These are phyloP conservation scores for Sclerotinia glacialis DNA, from an alignment of 2,329 filamentous ascomycete genomes.

Conservation along the genomic window DNA sequence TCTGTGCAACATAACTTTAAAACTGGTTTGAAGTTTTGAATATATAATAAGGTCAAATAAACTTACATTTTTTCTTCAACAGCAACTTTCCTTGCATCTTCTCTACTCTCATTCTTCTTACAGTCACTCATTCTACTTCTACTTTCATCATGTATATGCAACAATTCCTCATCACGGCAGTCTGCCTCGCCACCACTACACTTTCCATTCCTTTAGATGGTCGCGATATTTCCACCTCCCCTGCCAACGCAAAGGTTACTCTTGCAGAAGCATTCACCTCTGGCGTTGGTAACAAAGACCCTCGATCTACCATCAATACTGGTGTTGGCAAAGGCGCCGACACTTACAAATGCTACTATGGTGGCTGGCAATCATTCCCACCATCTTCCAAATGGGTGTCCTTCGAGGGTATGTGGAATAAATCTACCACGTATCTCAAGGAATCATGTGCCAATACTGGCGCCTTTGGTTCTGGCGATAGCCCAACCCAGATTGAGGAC, in stretches of 20 bases:
- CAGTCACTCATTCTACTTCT: background rate
- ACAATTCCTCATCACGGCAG: background rate
- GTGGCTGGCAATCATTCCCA: constrained; percentile 33
- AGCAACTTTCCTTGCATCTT: background rate
- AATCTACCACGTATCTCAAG: constrained; percentile 25
- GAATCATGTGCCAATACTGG: constrained; percentile 30
- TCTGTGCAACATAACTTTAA: background rate
- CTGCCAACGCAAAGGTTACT: constrained; percentile 24
- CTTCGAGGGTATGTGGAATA: constrained; percentile 35
- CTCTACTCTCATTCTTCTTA: background rate
- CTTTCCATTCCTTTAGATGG: constrained; percentile 6
- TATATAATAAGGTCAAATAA: background rate
- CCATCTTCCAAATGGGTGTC: constrained; percentile 32
- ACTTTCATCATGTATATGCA: constrained; percentile 15
- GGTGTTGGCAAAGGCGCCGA: constrained; percentile 29
- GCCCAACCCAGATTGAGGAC: constrained; percentile 26
- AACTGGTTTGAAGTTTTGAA: background rate
- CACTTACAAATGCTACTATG: constrained; percentile 38
- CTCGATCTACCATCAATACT: constrained; percentile 27
- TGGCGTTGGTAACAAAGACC: constrained; percentile 26
- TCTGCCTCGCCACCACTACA: background rate
- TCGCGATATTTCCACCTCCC: background rate
- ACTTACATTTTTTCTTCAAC: background rate
- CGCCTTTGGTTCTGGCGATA: constrained; percentile 27
- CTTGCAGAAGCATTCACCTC: constrained; percentile 22